Base-by-base conservation (phyloP, 257 asterid genomes). In the Sherardia arvensis region DNA sequence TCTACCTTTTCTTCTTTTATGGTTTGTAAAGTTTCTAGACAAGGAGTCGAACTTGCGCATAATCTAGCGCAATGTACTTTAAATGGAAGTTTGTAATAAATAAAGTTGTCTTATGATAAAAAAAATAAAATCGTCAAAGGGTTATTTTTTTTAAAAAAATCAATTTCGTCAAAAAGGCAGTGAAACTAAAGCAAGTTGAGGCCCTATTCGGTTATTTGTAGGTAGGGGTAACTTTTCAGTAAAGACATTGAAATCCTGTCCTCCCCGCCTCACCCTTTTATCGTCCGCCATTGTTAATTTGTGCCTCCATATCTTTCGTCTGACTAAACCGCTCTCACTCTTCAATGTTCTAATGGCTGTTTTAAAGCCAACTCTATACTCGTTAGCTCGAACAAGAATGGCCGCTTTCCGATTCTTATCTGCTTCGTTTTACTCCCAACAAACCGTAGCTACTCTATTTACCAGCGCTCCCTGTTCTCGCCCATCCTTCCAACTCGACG, bases 371-470 rank as follows among this genome's bases (percentile, higher is more conserved):
- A 57, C 69, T 20, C 65, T 64, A 21, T 15, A 32, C 61, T 56
- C 7, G 21, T 40, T 30, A 15, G 55, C 43, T 58, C 28, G 65
- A 23, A 62, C 63, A 21, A 55, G 36, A 29, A 70, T 70, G 74
- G 65, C 74, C 25, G 40, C 74, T 59, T 64, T 59, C 56, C 66
- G 59, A 30, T 61, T 68, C 60, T 65, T 72, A 49, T 66, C 62
- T 55, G 34, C 74, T 58, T 51, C 76, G 27, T 38, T 65, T 53
- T 67, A 53, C 55, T 59, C 59, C 48, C 72, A 65, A 30, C 60
- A 56, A 47, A 17, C 29, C 23, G n/a, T n/a, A n/a, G 20, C 64
- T 59, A 33, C 61, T 67, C 26, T 66, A 15, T 34, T 57, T 20
- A 23, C 66, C 32, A 66, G 68, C 25, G 26, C 18, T 30, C 25